Evolutionary conservation across 2,329 filamentous ascomycete genomes (phyloP), one percentile per base, ranked within the genome.

Genomic region (Cladophialophora bantiana): DNA sequence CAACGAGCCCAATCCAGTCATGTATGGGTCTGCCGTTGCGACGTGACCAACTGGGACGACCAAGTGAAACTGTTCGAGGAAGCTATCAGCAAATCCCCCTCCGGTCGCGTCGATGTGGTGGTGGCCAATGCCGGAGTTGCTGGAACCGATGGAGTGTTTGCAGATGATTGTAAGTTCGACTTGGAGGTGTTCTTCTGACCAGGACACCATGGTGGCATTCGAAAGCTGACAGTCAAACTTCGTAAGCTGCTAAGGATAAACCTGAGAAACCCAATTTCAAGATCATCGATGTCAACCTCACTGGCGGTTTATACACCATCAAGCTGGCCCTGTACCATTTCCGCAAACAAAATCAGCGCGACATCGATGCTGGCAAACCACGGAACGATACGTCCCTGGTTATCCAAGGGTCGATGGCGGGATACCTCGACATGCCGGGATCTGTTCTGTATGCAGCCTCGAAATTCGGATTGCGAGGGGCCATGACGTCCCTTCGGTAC

Each of bases 101-200:
- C 83, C 57, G 81, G 83, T 15, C 82, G 82, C 13, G 83, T 90
- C 68, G 87, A 90, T 75, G 80, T 83, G 15, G 88, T 90, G 1
- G 86, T 90, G 45, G 87, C 88, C 67, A 90, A 89, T 73, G 89
- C 89, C 0, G 89, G 89, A 54, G 84, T 90, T 70, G 79, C 82
- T 52, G 82, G 83, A 32, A 73, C 74, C 54, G 64, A 57, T 26
- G 56, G 74, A 35, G 67, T 77, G 20, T 75, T 73, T 54, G 61
- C 54, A 52, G 0, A 70, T 67, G 50, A 62, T 31, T 66, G 70
- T 56, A 20, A 15, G 20, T 32, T 53, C 50, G 3, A 18, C 26
- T 31, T 4, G n/a, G n/a, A n/a, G n/a, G n/a, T n/a, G n/a, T n/a
- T n/a, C n/a, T 52, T 18, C 12, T 18, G 50, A 31, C 7, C 12